Evolutionary conservation across 129 eudicot genomes (phyloP).

Genomic region (Artemisia annua): DNA sequence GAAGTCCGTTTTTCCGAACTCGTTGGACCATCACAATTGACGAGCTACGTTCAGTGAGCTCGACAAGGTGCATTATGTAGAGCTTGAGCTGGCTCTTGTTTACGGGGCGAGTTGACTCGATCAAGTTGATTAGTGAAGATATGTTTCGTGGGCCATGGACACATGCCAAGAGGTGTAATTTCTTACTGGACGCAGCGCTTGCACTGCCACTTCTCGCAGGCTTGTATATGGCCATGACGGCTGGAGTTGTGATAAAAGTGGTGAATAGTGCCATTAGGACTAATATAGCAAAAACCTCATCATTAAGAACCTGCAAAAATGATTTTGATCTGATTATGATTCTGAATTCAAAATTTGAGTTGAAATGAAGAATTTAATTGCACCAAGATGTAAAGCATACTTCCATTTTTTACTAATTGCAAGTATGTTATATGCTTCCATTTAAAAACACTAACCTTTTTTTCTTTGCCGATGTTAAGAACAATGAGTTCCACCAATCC

Average conservation of each 20-base stretch:
- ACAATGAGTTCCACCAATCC: conserved; percentile 94
- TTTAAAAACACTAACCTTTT: conserved; percentile 53
- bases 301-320: conserved; percentile 68
- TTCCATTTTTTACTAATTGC: background rate
- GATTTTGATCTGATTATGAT: background rate
- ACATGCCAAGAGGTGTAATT: conserved; percentile 69
- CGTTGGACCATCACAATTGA: conserved; percentile 81
- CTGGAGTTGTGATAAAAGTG: conserved; percentile 85
- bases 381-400: background rate
- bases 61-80: conserved; percentile 79
- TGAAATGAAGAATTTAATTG: conserved; percentile 1
- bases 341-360: background rate
- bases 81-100: conserved; percentile 56
- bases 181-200: conserved; percentile 27
- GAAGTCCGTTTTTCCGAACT: conserved; percentile 60
- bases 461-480: conserved; percentile 85
- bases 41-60: conserved; percentile 81
- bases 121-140: conserved; percentile 57
- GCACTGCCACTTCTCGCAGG: conserved; percentile 41
- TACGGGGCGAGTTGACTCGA: conserved; percentile 63
- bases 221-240: conserved; percentile 69
- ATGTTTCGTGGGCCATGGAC: conserved; percentile 76
- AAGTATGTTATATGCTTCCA: background rate
- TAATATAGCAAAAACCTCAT: conserved; percentile 79
- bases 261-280: conserved; percentile 93